phyloP scores from a whole-genome alignment of 805 yeast species.

The Kodamaea fukazawae region DNA sequence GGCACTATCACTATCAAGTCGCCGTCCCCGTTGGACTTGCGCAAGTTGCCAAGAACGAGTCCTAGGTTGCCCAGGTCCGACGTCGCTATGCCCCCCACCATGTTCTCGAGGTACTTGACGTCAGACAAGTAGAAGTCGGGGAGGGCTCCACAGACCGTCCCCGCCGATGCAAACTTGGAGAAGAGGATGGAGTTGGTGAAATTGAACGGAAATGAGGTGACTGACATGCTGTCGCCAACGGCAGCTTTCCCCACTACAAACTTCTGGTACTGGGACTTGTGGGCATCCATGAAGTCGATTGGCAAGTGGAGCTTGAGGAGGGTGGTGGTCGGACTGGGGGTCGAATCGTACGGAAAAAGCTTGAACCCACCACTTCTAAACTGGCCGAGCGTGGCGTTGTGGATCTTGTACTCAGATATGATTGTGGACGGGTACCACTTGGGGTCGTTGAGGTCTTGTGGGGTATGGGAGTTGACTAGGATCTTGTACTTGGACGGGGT shows the following conservation, averaged over 20 bases:
- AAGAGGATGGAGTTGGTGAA: conserved; percentile 32
- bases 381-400: conserved; percentile 9
- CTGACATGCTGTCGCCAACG: conserved; percentile 5
- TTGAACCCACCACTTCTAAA: conserved; percentile 24
- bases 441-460: conserved; percentile 6
- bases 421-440: conserved; percentile 10
- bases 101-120: conserved; percentile 43
- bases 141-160: conserved; percentile 16
- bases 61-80: conserved; percentile 27
- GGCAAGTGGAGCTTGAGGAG: conserved; percentile 4
- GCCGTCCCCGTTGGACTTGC: conserved; percentile 45
- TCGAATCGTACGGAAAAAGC: conserved; percentile 19
- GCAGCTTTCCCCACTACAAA: not conserved
- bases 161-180: conserved; percentile 21
- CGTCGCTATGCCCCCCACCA: conserved; percentile 40
- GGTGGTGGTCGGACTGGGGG: conserved; percentile 3
- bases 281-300: conserved; percentile 2
- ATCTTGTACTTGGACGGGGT: conserved; percentile 5
- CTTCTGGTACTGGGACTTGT: conserved; percentile 6
- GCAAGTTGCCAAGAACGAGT: conserved; percentile 36
- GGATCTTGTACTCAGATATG: not conserved
- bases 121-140: conserved; percentile 33
- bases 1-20: conserved; percentile 35
- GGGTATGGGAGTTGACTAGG: conserved; percentile 9
- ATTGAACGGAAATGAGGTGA: conserved; percentile 24